Evolutionary conservation across 2,329 filamentous ascomycete genomes (phyloP).

Genomic region (Coniochaeta sp.): DNA sequence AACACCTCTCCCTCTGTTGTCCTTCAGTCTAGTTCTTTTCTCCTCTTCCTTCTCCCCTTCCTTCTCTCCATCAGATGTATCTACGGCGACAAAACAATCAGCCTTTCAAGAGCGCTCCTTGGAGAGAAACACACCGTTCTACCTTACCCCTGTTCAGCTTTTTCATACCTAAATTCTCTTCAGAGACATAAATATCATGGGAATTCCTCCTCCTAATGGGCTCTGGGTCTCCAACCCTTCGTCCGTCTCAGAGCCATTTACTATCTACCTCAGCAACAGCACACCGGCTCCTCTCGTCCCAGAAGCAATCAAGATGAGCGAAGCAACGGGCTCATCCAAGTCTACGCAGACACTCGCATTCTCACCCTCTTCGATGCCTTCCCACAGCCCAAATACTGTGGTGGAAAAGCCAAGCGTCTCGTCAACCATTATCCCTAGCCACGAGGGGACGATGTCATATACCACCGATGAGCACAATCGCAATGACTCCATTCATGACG

Average conservation of each 20-base stretch:
- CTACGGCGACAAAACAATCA: background rate
- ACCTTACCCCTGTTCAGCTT: background rate
- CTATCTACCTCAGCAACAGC: background rate
- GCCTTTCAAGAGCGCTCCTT: background rate
- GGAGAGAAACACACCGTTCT: background rate
- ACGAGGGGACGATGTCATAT: background rate
- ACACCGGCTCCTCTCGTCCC: background rate
- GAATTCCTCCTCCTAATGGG: background rate
- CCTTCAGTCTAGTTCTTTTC: too few species aligned
- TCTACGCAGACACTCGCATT: background rate
- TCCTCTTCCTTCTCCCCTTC: background rate
- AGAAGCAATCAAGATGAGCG: background rate
- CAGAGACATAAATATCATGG: background rate
- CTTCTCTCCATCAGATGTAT: background rate
- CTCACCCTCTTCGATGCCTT: background rate
- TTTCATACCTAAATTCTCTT: background rate
- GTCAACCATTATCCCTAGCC: background rate
- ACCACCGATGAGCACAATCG: background rate
- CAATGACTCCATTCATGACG: background rate
- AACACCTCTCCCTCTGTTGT: too few species aligned
- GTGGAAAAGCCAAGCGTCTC: background rate
- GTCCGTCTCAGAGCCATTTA: background rate
- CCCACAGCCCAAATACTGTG: background rate
- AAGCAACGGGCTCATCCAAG: background rate
- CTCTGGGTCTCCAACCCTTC: background rate